Percentiles rank a stretch among this genome's conserved stretches.
Conservation (phyloP, 352 stramenopile species). For the Globisporangium cystogenes region DNA sequence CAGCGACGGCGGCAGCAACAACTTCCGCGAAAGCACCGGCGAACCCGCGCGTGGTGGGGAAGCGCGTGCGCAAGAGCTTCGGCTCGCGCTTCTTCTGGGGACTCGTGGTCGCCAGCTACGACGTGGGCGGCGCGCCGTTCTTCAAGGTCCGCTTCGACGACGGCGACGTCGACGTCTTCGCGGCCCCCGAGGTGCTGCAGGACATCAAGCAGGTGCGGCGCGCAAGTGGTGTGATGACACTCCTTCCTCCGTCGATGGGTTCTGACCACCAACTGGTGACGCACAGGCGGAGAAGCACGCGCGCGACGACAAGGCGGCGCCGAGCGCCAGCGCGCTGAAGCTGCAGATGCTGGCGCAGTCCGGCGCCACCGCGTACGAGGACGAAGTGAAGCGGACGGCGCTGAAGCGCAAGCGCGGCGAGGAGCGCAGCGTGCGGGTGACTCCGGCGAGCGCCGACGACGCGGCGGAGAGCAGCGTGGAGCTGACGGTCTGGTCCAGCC, state of each 20-base stretch:
- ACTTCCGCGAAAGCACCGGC: too few species aligned
- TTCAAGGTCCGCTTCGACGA: conserved; percentile 85
- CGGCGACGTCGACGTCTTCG: conserved; percentile 72
- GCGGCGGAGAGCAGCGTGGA: conserved; percentile 7
- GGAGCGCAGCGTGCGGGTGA: neutral
- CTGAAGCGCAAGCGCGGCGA: conserved; percentile 45
- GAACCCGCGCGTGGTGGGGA: conserved; percentile 16
- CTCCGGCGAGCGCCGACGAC: neutral
- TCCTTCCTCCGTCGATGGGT: neutral
- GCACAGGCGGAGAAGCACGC: conserved; percentile 17
- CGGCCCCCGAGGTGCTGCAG: conserved; percentile 38
- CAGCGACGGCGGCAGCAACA: neutral
- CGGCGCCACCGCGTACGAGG: conserved; percentile 16
- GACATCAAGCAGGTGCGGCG: conserved; percentile 27
- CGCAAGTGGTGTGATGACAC: neutral
- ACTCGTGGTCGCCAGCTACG: conserved; percentile 48
- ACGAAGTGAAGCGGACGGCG: conserved; percentile 19
- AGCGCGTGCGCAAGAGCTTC: conserved; percentile 67
- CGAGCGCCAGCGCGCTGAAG: neutral
- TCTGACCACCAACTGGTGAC: neutral
- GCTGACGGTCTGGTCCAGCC: conserved; percentile 49
- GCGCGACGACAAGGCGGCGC: conserved; percentile 18
- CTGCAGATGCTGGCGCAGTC: neutral
- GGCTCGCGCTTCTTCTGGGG: conserved; percentile 60
- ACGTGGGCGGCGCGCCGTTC: conserved; percentile 39